Base-by-base conservation (phyloP, 768 basidiomycete species). In the Tulasnella sp. region DNA sequence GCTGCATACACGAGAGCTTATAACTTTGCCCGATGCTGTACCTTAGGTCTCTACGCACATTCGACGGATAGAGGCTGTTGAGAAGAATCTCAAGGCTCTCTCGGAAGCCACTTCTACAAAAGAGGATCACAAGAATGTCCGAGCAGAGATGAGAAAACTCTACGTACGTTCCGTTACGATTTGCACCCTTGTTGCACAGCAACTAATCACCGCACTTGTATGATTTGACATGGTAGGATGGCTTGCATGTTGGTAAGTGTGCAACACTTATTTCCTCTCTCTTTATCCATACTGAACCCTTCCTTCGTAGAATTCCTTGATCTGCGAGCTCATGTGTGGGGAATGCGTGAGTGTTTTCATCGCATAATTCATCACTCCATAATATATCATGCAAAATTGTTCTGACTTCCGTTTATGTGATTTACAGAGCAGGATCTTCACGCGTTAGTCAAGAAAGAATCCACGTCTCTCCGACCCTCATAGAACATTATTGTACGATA, bases 71-170 rank as follows among this genome's bases (percentile, higher is more conserved):
- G 87, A 93, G 69, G 80, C 84, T 3, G 88, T 94, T 1, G 92
- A 96, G 73, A 90, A 90, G 70, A 89, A 93, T 65, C 69, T 94
- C 66, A 90, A 87, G 69, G 82, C 84, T 0, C 68, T 96, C 24
- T 75, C 78, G 5, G 80, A 82, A 51, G 72, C 75, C 19, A 78
- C 85, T 1, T 78, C 86, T 7, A 78, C 77, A 29, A 93, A 90
- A 71, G 91, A 92, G 43, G 93, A 96, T 64, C 73, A 90, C 32
- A 78, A 82, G 23, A 78, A 81, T 60, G 73, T 90, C 7, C 76
- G 92, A 61, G 79, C 80, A 10, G 93, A 96, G 70, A 78, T 84
- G 63, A 94, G 93, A 80, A 91, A 90, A 69, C 70, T 91, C 17
- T 88, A 90, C 60, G 61, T 62, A 41, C 47, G 61, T 58, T n/a